Evolutionary conservation across 495 filamentous ascomycete species (phyloP).

Genomic region (Chaetomium tenue): DNA sequence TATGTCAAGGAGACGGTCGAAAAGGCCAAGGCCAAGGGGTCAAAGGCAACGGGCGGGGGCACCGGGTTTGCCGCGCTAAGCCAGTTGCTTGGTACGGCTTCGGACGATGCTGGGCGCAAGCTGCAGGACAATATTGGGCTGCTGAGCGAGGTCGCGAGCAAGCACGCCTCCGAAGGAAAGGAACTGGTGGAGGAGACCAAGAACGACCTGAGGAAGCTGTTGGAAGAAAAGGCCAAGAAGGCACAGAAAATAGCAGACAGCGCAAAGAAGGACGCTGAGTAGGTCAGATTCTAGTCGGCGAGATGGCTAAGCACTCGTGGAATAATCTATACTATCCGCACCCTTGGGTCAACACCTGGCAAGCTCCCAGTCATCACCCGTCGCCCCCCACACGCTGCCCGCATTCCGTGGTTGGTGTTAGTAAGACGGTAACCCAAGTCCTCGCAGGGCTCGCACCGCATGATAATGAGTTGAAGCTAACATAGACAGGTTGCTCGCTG

Average conservation of each 20-base stretch:
- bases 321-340: no score
- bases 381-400: no score
- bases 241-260: conserved; percentile 43
- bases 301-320: no score
- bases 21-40: conserved; percentile 50
- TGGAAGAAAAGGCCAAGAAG: conserved; percentile 45
- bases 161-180: conserved; percentile 61
- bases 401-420: no score
- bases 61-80: conserved; percentile 21
- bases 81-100: conserved; percentile 24
- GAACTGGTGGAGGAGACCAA: conserved; percentile 59
- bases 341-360: no score
- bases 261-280: conserved; percentile 31
- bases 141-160: conserved; percentile 53
- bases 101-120: conserved; percentile 44
- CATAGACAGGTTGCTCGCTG: no score
- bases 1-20: conserved; percentile 55
- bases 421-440: no score
- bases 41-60: conserved; percentile 22
- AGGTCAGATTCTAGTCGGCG: no score
- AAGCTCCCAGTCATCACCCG: no score
- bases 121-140: conserved; percentile 56
- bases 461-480: no score
- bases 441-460: no score
- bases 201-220: conserved; percentile 49